A percentile compares a stretch with the other conserved stretches of the same genome.
phyloP scores from a whole-genome alignment of 2,329 filamentous ascomycete genomes.

The Beauveria sp. region DNA sequence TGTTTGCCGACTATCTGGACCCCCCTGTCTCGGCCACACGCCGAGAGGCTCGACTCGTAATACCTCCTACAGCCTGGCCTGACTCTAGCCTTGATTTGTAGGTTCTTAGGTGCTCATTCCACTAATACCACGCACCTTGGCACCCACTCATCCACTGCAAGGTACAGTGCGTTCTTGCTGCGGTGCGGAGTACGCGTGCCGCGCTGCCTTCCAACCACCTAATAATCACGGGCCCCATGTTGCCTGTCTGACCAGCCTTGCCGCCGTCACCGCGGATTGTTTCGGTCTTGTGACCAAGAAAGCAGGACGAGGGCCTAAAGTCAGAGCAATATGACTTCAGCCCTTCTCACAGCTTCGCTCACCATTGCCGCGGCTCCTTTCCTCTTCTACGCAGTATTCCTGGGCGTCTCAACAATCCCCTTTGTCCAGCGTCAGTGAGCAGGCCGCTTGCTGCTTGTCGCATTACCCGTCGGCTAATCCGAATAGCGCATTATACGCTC shows the following conservation, averaged over 20 bases:
- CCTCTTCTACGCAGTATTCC: slow-evolving; percentile 56
- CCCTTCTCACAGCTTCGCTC: slow-evolving; percentile 26
- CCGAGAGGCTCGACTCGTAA: no score
- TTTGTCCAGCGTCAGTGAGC: slow-evolving; percentile 73
- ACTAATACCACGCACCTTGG: no score
- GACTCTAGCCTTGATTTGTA: no score
- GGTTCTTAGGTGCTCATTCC: background rate
- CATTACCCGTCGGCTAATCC: background rate
- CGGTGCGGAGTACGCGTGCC: background rate
- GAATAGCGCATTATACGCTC: slow-evolving; percentile 69
- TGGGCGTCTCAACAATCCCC: slow-evolving; percentile 60
- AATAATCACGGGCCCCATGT: background rate
- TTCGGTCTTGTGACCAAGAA: background rate
- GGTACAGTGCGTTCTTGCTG: background rate
- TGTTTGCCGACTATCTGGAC: no score
- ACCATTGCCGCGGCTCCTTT: slow-evolving; percentile 51
- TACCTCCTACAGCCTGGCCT: no score
- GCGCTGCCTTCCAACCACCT: background rate
- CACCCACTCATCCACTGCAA: background rate
- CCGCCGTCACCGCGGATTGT: background rate
- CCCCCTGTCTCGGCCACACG: no score
- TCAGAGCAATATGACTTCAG: background rate
- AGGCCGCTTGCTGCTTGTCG: background rate
- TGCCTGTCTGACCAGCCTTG: background rate
- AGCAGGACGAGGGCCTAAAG: background rate